Evolutionary conservation across 1,284 basidiomycete genomes (phyloP).

Genomic region (Leccinum angustisporum): DNA sequence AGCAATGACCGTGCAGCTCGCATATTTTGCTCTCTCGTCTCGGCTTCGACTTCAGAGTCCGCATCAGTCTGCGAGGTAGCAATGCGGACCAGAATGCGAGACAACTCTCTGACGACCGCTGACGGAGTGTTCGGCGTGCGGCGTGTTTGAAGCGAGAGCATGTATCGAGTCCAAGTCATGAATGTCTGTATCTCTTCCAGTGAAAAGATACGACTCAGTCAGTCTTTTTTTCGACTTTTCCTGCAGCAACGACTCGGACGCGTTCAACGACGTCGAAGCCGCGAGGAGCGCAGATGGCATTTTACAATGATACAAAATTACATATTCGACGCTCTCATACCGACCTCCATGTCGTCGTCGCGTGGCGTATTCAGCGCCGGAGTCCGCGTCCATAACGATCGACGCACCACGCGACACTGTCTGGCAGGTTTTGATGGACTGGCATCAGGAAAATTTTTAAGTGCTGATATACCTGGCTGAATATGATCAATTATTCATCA

Average conservation of each 20-base stretch:
- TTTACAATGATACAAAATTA: conserved; percentile 6
- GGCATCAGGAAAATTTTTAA: no score
- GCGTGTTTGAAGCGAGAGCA: conserved; percentile 58
- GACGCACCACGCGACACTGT: conserved; percentile 36
- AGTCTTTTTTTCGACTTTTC: conserved; percentile 49
- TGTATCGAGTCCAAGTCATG: conserved; percentile 89
- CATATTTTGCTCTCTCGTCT: conserved; percentile 14
- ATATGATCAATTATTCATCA: no score
- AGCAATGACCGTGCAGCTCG: conserved; percentile 36
- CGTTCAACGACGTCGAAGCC: conserved; percentile 79
- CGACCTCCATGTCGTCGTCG: conserved; percentile 11
- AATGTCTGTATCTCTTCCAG: conserved; percentile 72
- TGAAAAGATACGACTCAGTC: conserved; percentile 83
- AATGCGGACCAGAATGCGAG: conserved; percentile 37
- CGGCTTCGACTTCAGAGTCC: conserved; percentile 10
- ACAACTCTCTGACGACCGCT: conserved; percentile 38
- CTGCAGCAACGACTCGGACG: conserved; percentile 61
- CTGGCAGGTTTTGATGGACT: conserved; percentile 37
- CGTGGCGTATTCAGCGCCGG: conserved; percentile 27
- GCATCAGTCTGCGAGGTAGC: conserved; percentile 14
- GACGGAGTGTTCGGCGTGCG: conserved; percentile 37
- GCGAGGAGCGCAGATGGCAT: conserved; percentile 81
- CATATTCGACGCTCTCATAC: conserved; percentile 5
- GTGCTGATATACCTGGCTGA: no score
- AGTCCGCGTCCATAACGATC: conserved; percentile 29